A percentile compares a stretch with the other conserved stretches of the same genome.
Conservation (phyloP, 306 rosid species). For the Gleditsia sinensis region DNA sequence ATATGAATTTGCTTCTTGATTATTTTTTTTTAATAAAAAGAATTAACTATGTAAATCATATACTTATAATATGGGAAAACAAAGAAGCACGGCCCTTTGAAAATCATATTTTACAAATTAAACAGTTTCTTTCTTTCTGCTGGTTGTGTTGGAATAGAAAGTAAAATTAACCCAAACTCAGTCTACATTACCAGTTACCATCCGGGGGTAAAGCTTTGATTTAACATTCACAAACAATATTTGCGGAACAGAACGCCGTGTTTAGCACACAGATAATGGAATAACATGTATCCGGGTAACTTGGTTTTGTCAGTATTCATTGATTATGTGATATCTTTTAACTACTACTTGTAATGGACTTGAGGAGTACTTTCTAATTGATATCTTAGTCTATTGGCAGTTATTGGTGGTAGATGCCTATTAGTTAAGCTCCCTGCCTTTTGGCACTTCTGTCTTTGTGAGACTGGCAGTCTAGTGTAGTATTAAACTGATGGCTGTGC, state of each 20-base stretch:
- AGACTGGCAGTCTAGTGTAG: not conserved
- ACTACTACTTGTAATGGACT: not conserved
- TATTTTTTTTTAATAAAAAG: not conserved
- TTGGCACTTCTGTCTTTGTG: not conserved
- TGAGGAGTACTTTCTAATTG: not conserved
- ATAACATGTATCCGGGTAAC: not conserved
- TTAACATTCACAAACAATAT: constrained; percentile 1
- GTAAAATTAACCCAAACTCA: not conserved
- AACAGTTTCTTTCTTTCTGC: constrained; percentile 8
- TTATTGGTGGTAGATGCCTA: not conserved
- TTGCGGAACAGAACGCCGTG: not conserved
- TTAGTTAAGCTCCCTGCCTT: too few relatives aligned
- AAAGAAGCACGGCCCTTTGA: not conserved
- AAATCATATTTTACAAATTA: not conserved
- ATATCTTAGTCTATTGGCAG: not conserved
- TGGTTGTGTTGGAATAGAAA: not conserved
- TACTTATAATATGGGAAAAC: not conserved
- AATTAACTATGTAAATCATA: not conserved
- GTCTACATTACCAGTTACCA: not conserved
- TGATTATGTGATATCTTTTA: not conserved
- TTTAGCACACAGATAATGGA: not conserved
- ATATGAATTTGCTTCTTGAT: not conserved
- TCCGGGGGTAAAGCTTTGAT: not conserved
- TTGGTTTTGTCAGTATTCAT: not conserved
- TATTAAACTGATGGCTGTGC: not conserved